Conservation (phyloP, 495 filamentous ascomycete species). For the Penicillium goetzii region DNA sequence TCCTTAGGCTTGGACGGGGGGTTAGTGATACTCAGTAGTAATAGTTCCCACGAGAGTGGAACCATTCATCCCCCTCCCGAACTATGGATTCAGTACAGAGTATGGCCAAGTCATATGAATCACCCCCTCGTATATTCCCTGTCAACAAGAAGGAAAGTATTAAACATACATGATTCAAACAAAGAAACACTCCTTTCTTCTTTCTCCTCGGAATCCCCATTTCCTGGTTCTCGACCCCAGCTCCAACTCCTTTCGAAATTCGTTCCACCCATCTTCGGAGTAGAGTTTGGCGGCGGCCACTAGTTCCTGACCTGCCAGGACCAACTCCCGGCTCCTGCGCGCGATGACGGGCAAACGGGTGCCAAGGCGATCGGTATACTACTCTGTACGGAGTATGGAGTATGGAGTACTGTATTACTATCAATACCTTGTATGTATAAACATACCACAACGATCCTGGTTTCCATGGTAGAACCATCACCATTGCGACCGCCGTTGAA, state of each 20-base stretch:
- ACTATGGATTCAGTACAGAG: background rate
- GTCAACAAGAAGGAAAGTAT: background rate
- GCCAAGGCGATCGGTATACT: constrained; percentile 11
- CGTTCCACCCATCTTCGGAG: background rate
- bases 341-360: constrained; percentile 20
- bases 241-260: background rate
- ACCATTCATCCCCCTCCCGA: background rate
- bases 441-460: too few relatives aligned
- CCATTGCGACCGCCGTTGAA: background rate
- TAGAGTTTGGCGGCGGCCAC: constrained; percentile 18
- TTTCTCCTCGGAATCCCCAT: background rate
- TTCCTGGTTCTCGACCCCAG: background rate
- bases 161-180: background rate
- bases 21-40: background rate
- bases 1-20: background rate
- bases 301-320: constrained; percentile 18
- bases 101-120: background rate
- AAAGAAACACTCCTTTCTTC: background rate
- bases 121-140: background rate
- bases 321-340: constrained; percentile 19
- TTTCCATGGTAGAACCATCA: background rate
- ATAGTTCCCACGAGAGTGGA: background rate
- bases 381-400: background rate
- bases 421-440: background rate
- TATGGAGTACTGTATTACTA: background rate